Evolutionary conservation across 2,329 filamentous ascomycete species (phyloP), one percentile per base, ranked within the genome.

Genomic region (Paecilomyces dactylethromorphus): DNA sequence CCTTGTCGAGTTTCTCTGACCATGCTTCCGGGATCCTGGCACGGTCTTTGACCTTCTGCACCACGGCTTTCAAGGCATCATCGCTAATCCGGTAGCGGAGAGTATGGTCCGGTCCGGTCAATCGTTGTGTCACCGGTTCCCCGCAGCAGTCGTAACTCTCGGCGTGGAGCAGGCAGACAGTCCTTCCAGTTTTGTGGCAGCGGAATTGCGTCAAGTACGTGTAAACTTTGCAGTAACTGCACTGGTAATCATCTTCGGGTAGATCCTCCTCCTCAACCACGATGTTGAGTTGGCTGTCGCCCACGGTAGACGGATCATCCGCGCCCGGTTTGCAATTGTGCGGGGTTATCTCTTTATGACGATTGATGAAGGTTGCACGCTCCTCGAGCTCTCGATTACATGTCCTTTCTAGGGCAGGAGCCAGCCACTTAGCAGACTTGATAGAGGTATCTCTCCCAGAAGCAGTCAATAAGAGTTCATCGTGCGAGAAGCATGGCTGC

Each of bases 401-500:
- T 68, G 96, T 89, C 54, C 90, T 85, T 56, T 91, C 85, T 22
- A 99, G 77, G 1, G 94, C 94, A 0, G 93, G 93, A 1, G 89
- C 90, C 15, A 99, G 82, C 94, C 94, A 99, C 75, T 94, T 96
- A 0, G 94, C 91, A 1, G 91, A 97, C 66, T 91, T 90, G 58
- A 99, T 97, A 0, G 85, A 87, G 2, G 87, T 84, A 65, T 92
- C 87, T 66, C 85, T 88, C 64, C 91, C 87, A 6, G 92, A 91
- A 7, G 94, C 94, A 2, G 93, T 97, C 78, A 95, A 87, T 3
- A 99, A 80, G 22, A 99, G 78, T 72, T 99, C 94, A 67, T 99
- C 94, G 65, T 99, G 94, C 0, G 93, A 97, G 73, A 99, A 99
- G 73, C 94, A 97, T 1, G 94, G 92, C 64, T 97, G 92, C 58